A percentile compares a stretch with the other conserved stretches of the same genome.
phyloP scores from a whole-genome alignment of 768 basidiomycete species.

The Lentinula aciculospora region DNA sequence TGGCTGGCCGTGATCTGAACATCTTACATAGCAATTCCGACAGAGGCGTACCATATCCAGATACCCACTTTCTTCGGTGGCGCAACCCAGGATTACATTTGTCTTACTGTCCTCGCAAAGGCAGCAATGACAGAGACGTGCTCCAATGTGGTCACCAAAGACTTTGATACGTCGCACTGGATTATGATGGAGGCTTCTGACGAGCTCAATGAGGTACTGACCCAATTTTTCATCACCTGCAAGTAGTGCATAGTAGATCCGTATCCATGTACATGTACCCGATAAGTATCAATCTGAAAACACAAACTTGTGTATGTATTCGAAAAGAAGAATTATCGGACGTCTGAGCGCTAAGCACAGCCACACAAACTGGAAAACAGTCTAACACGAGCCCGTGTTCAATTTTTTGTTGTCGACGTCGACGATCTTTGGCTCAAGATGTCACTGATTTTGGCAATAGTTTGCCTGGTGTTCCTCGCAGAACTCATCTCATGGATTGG shows the following conservation, averaged over 20 bases:
- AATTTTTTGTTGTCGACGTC: slow-evolving; percentile 3
- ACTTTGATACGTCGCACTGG: background rate
- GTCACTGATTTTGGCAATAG: slow-evolving; percentile 80
- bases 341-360: too few relatives aligned
- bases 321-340: too few relatives aligned
- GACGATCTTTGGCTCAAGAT: slow-evolving; percentile 26
- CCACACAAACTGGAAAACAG: background rate
- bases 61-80: background rate
- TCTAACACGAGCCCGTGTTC: background rate
- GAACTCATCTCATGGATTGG: slow-evolving; percentile 89
- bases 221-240: too few relatives aligned
- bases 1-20: background rate
- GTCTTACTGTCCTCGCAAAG: background rate
- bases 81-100: background rate
- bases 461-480: slow-evolving; percentile 74
- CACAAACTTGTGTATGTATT: too few relatives aligned
- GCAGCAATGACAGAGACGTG: background rate
- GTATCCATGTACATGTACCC: too few relatives aligned
- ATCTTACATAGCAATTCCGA: background rate
- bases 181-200: background rate
- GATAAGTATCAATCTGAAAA: too few relatives aligned
- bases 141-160: too few relatives aligned
- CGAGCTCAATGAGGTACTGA: too few relatives aligned
- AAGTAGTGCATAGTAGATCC: too few relatives aligned
- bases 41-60: background rate